Base-by-base conservation (phyloP, 2,329 filamentous ascomycete species). In the Delphinella strobiligena region DNA sequence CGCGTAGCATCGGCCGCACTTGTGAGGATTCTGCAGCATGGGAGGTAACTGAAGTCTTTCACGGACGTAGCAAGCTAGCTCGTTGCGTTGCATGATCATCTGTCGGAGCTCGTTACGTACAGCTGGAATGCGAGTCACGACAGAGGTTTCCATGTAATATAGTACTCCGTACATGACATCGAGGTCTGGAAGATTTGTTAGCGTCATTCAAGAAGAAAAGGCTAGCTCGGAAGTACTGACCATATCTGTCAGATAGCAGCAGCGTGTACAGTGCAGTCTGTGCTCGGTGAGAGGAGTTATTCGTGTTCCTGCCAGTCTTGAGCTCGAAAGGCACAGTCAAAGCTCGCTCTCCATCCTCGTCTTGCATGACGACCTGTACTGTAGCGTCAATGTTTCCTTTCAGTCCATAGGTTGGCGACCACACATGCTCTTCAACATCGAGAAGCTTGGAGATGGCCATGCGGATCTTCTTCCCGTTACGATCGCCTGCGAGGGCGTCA, bases 351-450 rank as follows among this genome's bases (percentile, higher is more conserved):
- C 74, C 69, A n/a, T 72, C 65, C 18, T 77, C 74, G 41, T 93
- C 82, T 40, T 75, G 68, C 68, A 95, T 82, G 0, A 74, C 76
- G 12, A 91, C 82, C 62, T 98, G 85, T 1, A 98, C 83, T 0
- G 91, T 96, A 19, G 91, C 91, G 62, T 98, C 91, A 44, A 98
- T 91, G 51, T 96, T 98, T 19, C 91, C 91, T 59, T 98, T 98
- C 12, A 98, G 68, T 0, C 91, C 91, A 56, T 93, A 98, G 76
- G 87, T 89, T 1, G 91, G 91, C 5, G 89, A 96, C 91, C 91
- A 98, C 19, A 98, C 79, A 55, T 96, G 91, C 59, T 98, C 91
- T 58, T 98, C 91, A 8, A 98, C 84, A 55, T 96, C 91, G 11
- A 98, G 78, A 19, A 98, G 68, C 56, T 96, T 98, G 53, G 80